A percentile compares a stretch with the other conserved stretches of the same genome.
Evolutionary conservation across 2,329 filamentous ascomycete species (phyloP).

Genomic region (Periconia sp.): DNA sequence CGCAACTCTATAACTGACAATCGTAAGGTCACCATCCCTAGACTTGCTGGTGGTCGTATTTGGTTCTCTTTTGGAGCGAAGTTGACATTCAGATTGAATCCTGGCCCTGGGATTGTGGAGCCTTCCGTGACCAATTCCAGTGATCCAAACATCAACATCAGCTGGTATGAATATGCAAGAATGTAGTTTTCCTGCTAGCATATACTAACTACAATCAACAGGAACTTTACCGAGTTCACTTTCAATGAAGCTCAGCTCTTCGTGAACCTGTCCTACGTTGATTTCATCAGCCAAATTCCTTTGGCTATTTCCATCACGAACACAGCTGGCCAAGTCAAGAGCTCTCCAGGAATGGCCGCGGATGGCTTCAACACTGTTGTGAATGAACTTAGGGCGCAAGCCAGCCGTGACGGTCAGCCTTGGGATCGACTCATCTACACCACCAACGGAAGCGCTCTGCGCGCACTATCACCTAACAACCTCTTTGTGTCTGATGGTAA

Average conservation of each 20-base stretch:
- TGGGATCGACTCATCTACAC: slow-evolving; percentile 64
- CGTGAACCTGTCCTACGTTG: slow-evolving; percentile 68
- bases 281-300: slow-evolving; percentile 62
- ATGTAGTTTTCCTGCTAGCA: not conserved
- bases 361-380: slow-evolving; percentile 61
- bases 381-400: slow-evolving; percentile 57
- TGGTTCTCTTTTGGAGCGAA: slow-evolving; percentile 67
- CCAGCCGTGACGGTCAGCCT: slow-evolving; percentile 53
- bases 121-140: slow-evolving; percentile 68
- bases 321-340: slow-evolving; percentile 42
- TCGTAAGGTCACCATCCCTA: slow-evolving; percentile 61
- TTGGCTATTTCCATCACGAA: slow-evolving; percentile 48
- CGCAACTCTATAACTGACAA: not conserved
- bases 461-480: slow-evolving; percentile 49
- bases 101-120: slow-evolving; percentile 71
- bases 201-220: slow-evolving; percentile 36
- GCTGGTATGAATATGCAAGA: slow-evolving; percentile 33
- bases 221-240: slow-evolving; percentile 53
- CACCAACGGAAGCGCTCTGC: slow-evolving; percentile 38
- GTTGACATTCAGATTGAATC: slow-evolving; percentile 71
- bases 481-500: slow-evolving; percentile 48
- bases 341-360: slow-evolving; percentile 59
- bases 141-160: slow-evolving; percentile 49
- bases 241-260: slow-evolving; percentile 51
- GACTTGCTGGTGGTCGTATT: slow-evolving; percentile 69